Conservation (phyloP, 257 asterid genomes). For the Capsicum rhomboideum region DNA sequence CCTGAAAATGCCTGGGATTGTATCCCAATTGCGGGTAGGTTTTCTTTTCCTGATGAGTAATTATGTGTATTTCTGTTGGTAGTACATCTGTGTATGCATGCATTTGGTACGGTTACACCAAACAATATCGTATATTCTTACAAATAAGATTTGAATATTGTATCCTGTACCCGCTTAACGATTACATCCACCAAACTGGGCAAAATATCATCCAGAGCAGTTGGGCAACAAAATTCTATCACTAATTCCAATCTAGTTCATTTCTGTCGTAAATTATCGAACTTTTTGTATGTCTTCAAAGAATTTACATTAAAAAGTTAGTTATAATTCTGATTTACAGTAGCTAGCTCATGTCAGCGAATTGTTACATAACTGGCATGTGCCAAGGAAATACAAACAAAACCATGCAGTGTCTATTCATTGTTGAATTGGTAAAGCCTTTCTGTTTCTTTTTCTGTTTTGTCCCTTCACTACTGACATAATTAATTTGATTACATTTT, state of each 20-base stretch:
- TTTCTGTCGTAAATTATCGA: neutral
- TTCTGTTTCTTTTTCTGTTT: neutral
- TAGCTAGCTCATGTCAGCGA: neutral
- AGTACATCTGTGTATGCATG: neutral
- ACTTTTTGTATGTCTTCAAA: neutral
- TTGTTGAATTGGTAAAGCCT: neutral
- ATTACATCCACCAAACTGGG: neutral
- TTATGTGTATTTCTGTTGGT: neutral
- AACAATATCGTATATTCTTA: neutral
- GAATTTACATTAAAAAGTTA: neutral
- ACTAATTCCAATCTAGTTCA: neutral
- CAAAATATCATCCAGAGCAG: neutral
- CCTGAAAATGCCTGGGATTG: constrained; percentile 25
- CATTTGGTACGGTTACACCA: neutral
- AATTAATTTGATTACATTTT: neutral
- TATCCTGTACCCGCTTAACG: neutral
- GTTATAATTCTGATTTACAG: neutral
- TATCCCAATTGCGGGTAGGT: constrained; percentile 32
- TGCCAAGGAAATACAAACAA: neutral
- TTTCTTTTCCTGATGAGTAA: neutral
- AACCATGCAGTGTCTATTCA: neutral
- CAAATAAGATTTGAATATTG: neutral
- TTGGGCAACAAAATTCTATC: neutral
- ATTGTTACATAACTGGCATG: neutral
- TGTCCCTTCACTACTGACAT: neutral